Evolutionary conservation across 2,329 filamentous ascomycete species (phyloP).

Genomic region (Claviceps africana): DNA sequence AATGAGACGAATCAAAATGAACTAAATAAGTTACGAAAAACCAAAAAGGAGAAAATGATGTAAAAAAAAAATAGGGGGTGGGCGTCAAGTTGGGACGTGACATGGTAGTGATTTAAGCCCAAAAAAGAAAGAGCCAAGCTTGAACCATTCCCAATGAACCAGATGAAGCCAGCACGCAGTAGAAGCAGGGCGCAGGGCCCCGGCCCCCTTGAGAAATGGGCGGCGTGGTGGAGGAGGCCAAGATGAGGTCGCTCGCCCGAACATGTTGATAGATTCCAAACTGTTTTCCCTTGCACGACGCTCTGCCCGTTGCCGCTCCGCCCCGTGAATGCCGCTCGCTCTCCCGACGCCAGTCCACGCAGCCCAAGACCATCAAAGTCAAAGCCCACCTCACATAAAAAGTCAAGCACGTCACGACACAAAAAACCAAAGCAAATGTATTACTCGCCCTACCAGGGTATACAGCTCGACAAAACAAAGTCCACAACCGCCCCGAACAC

Average conservation of each 20-base stretch:
- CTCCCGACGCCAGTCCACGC: no score
- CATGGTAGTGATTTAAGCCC: neutral
- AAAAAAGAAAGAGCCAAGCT: neutral
- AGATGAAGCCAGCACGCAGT: neutral
- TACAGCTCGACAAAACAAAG: no score
- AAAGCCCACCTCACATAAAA: no score
- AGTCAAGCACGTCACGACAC: no score
- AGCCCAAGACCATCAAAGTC: no score
- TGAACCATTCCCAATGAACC: neutral
- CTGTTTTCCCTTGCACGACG: neutral
- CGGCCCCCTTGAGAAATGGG: neutral
- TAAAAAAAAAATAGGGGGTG: neutral
- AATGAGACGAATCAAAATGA: neutral
- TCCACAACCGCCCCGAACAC: no score
- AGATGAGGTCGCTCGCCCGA: constrained; percentile 1
- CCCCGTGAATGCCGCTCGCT: no score
- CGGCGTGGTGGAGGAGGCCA: neutral
- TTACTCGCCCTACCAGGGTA: no score
- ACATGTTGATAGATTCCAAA: constrained; percentile 2
- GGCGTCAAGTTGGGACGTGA: neutral
- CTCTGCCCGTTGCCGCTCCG: neutral
- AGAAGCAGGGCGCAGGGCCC: neutral
- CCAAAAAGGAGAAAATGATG: neutral
- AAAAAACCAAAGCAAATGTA: no score
- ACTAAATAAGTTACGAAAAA: neutral